Conservation (phyloP, 192 early-diverging fungal species). For the Backusella macrospora region DNA sequence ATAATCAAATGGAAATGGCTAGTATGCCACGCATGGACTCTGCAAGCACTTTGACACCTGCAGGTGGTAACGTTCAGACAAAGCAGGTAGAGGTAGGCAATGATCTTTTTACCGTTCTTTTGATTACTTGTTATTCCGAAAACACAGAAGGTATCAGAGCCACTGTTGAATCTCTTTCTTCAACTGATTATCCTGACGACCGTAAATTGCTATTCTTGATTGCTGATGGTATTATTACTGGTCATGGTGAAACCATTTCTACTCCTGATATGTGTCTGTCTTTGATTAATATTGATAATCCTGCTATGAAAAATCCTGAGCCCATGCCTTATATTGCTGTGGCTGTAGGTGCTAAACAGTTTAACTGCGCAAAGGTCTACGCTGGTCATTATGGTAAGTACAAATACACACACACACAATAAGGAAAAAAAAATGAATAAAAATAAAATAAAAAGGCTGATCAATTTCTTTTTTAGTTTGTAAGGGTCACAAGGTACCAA, state of each 20-base stretch:
- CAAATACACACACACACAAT: neutral
- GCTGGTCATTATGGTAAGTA: slow-evolving; percentile 69
- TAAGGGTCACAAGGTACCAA: slow-evolving; percentile 67
- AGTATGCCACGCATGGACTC: slow-evolving; percentile 19
- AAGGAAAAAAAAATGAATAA: neutral
- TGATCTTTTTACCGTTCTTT: slow-evolving; percentile 77
- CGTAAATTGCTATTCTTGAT: slow-evolving; percentile 86
- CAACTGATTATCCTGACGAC: slow-evolving; percentile 83
- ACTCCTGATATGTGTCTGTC: slow-evolving; percentile 83
- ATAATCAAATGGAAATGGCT: slow-evolving; percentile 11
- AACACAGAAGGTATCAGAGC: slow-evolving; percentile 76
- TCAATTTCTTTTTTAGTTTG: slow-evolving; percentile 35
- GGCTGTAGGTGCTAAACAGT: slow-evolving; percentile 74
- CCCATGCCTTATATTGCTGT: slow-evolving; percentile 80
- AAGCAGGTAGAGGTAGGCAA: slow-evolving; percentile 53
- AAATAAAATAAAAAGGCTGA: neutral
- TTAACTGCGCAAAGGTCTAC: slow-evolving; percentile 80
- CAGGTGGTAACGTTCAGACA: slow-evolving; percentile 8
- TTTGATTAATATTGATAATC: slow-evolving; percentile 69
- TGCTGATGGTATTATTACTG: slow-evolving; percentile 93
- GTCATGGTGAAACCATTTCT: slow-evolving; percentile 71
- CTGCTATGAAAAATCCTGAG: slow-evolving; percentile 59
- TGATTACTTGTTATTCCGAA: slow-evolving; percentile 95
- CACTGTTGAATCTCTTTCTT: slow-evolving; percentile 87
- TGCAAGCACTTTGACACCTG: slow-evolving; percentile 10